Evolutionary conservation across 768 basidiomycete species (phyloP), one percentile per base, ranked within the genome.

Genomic region (Tephrocybe sp.): DNA sequence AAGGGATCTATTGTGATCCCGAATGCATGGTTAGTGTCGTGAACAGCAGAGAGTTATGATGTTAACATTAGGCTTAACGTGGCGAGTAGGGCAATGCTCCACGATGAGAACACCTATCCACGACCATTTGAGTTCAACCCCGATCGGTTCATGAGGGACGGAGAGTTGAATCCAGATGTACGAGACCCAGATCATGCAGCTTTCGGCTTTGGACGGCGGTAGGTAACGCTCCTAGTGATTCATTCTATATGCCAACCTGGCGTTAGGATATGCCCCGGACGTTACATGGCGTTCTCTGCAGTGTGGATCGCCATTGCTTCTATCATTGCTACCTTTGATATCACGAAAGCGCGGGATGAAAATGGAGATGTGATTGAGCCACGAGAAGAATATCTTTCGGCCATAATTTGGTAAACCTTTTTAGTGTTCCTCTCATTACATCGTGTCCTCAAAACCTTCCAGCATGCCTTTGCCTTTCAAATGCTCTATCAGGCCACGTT

Each of bases 41-140:
- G 34, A 3, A 22, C 17, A 16, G n/a, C n/a, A n/a, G n/a, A n/a
- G n/a, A n/a, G n/a, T n/a, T n/a, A n/a, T n/a, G n/a, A n/a, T n/a
- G n/a, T n/a, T n/a, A n/a, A n/a, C n/a, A n/a, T n/a, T n/a, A n/a
- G n/a, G n/a, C n/a, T n/a, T n/a, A n/a, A n/a, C n/a, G n/a, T n/a
- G n/a, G n/a, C n/a, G 26, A 26, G 3, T 35, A 73, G 72, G 73
- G 65, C 65, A 9, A 68, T 75, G 33, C 54, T 65, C 6, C 65
- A 62, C 45, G 60, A 75, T 20, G 61, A 65, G 47, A 48, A 54
- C 9, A 54, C 56, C 20, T 73, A 72, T 51, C 63, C 67, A 4
- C 58, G 67, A 1, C 68, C 71, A 8, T 52, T 60, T 1, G 39
- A 12, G 10, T 73, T 73, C 58, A 57, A 59, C n/a, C 73, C 72